These are phyloP conservation scores for Coemansia sp. DNA, from an alignment of 192 early-diverging fungal genomes.

Conservation along the genomic window DNA sequence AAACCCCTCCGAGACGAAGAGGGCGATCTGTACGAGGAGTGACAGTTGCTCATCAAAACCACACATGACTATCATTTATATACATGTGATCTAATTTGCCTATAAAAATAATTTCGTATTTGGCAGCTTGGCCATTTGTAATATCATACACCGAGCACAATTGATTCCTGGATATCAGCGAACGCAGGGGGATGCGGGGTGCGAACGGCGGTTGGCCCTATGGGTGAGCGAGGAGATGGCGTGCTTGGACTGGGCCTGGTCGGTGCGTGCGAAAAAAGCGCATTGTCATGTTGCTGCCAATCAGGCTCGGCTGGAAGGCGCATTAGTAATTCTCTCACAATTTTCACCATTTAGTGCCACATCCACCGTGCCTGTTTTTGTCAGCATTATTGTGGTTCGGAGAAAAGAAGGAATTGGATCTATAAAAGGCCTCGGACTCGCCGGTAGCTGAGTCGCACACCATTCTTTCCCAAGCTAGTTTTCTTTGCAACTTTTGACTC, in stretches of 20 bases:
- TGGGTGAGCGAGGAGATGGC: slow-evolving; percentile 10
- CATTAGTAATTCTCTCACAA: slow-evolving; percentile 5
- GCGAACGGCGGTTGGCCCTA: slow-evolving; percentile 10
- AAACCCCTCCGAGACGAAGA: slow-evolving; percentile 13
- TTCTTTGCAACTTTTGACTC: slow-evolving; percentile 2
- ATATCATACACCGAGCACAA: neutral
- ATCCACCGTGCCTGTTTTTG: slow-evolving; percentile 10
- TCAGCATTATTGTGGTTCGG: neutral
- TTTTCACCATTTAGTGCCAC: neutral
- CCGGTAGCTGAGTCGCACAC: neutral
- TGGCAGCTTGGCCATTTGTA: neutral
- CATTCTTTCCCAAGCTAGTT: neutral
- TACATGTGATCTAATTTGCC: neutral
- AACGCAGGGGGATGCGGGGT: neutral
- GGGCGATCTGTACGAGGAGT: neutral
- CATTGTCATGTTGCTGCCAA: slow-evolving; percentile 8
- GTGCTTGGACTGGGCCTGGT: slow-evolving; percentile 11
- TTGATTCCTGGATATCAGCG: neutral
- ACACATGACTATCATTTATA: neutral
- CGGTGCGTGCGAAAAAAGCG: neutral
- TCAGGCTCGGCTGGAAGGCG: neutral
- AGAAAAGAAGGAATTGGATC: neutral
- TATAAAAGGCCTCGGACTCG: neutral
- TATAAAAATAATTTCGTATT: neutral
- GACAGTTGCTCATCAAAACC: neutral